Evolutionary conservation across 2,329 filamentous ascomycete species (phyloP).

Genomic region (Neofusicoccum sp.): DNA sequence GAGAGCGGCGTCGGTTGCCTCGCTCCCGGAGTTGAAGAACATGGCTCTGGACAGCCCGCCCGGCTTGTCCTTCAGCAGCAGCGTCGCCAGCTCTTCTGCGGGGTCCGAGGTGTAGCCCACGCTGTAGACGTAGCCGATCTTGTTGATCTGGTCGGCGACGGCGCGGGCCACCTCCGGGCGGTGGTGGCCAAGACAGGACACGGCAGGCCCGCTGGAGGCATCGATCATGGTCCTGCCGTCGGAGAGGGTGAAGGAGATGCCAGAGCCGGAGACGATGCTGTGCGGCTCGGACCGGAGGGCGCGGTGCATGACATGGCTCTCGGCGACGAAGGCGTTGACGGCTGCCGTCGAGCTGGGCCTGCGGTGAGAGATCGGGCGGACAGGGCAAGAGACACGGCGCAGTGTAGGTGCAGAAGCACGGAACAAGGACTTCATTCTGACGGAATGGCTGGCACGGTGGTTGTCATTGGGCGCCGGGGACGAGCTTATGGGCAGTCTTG

Average conservation of each 20-base stretch:
- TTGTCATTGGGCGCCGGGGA: neutral
- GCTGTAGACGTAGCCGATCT: conserved; percentile 17
- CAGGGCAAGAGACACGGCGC: neutral
- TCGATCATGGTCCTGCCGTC: conserved; percentile 21
- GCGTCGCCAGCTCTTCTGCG: conserved; percentile 12
- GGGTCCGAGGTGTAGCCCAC: conserved; percentile 13
- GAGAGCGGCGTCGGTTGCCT: conserved; percentile 49
- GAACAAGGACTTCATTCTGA: neutral
- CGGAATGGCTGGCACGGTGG: neutral
- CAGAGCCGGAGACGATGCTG: conserved; percentile 5
- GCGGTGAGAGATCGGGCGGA: neutral
- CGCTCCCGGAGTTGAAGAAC: conserved; percentile 25
- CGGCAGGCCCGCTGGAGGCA: conserved; percentile 20
- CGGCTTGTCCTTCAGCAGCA: conserved; percentile 9
- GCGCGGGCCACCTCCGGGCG: conserved; percentile 13
- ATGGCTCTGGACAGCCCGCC: conserved; percentile 17
- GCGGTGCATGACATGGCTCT: conserved; percentile 8
- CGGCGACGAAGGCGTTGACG: conserved; percentile 3
- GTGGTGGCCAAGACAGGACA: conserved; percentile 21
- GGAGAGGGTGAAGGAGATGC: conserved; percentile 15
- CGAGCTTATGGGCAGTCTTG: neutral
- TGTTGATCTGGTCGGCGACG: conserved; percentile 14
- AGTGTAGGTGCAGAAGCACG: neutral
- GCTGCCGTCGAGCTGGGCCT: neutral
- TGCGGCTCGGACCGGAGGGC: neutral